Evolutionary conservation across 1,284 basidiomycete genomes (phyloP).

Genomic region (Cutaneotrichosporon sp.): DNA sequence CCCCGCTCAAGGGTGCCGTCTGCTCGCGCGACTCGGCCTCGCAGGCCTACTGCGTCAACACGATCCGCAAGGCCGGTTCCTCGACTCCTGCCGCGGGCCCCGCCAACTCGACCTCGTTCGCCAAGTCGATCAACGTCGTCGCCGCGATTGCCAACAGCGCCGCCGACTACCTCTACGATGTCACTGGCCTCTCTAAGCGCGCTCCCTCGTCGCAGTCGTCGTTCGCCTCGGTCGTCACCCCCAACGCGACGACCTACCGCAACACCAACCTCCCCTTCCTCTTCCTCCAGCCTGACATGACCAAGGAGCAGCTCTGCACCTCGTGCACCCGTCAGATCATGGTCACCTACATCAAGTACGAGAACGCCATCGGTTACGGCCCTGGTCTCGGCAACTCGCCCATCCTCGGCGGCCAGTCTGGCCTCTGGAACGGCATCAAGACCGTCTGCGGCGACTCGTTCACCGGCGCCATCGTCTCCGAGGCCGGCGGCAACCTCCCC

Average conservation of each 20-base stretch:
- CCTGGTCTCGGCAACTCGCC: slow-evolving; percentile 67
- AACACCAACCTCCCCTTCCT: slow-evolving; percentile 73
- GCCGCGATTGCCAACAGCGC: slow-evolving; percentile 28
- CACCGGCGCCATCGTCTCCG: slow-evolving; percentile 45
- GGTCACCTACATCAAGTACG: slow-evolving; percentile 71
- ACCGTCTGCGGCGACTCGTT: slow-evolving; percentile 55
- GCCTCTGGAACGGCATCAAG: slow-evolving; percentile 65
- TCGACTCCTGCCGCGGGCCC: slow-evolving; percentile 18
- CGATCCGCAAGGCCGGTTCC: slow-evolving; percentile 45
- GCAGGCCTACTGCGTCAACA: slow-evolving; percentile 66
- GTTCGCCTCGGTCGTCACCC: slow-evolving; percentile 52
- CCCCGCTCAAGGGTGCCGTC: slow-evolving; percentile 65
- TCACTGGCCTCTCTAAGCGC: slow-evolving; percentile 33
- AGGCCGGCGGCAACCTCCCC: slow-evolving; percentile 41
- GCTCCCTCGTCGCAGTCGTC: slow-evolving; percentile 8
- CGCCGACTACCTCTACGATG: slow-evolving; percentile 46
- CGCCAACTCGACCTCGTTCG: slow-evolving; percentile 1
- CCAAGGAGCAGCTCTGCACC: slow-evolving; percentile 66
- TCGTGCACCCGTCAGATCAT: slow-evolving; percentile 76
- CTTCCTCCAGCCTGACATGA: slow-evolving; percentile 63
- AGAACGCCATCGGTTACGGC: slow-evolving; percentile 69
- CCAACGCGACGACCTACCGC: slow-evolving; percentile 69
- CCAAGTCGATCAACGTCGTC: neutral
- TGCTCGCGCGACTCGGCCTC: slow-evolving; percentile 70
- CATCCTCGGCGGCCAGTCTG: slow-evolving; percentile 66